Base-by-base conservation (phyloP, 169 alveolate genomes). In the Babesia caballi region DNA sequence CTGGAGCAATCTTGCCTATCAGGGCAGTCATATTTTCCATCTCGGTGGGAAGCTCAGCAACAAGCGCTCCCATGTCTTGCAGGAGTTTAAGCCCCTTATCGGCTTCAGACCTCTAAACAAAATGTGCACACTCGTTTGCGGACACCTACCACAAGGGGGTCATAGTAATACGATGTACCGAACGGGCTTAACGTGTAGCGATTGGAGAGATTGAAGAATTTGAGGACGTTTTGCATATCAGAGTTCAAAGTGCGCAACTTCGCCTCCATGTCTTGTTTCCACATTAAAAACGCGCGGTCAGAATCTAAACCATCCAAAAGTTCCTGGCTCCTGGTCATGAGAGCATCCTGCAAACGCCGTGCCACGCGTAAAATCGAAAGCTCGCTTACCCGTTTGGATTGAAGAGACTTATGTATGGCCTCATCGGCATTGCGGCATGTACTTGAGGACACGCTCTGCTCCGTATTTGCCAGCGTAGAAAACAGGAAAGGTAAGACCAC, bases 401-500 rank as follows among this genome's bases (percentile, higher is more conserved):
- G 38, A 5, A 78, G 36, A 0, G 17, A 14, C 47, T 46, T 42
- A 12, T 65, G 54, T 11, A 78, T 56, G 33, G 23, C 35, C n/a
- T 66, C 77, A 40, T 75, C 78, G 5, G 83, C 41, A 36, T 66
- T 65, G 7, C n/a, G 21, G 21, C 87, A 78, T n/a, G 68, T 14
- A n/a, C 70, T 78, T 21, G 59, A 4, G 4, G 73, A 47, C 33
- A 68, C 11, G 35, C 60, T 58, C 38, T 68, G 72, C 19, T 50
- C 42, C 15, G 36, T 51, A 9, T 49, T 72, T 32, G 19, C 38
- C 33, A 75, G 28, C 61, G 21, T 68, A 5, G 87, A 58, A 44
- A 78, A 78, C 25, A 78, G 61, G 32, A 68, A 78, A 14, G 87
- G 87, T 41, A 78, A 44, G 11, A 78, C 83, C 17, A 78, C 65